Evolutionary conservation across 1,284 basidiomycete species (phyloP).

Genomic region (Dichomitus squalens): DNA sequence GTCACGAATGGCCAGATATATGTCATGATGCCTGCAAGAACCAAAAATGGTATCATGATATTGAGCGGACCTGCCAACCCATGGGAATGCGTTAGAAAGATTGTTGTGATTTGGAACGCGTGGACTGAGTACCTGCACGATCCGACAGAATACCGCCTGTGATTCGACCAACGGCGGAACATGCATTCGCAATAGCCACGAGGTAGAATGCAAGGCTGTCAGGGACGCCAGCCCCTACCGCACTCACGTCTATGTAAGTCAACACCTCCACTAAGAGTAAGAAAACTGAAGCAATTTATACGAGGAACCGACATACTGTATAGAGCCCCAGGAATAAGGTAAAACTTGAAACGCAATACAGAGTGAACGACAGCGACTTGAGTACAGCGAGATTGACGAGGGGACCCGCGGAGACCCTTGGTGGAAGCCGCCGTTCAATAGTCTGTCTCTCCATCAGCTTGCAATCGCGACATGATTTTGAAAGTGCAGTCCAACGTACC

Average conservation of each 20-base stretch:
- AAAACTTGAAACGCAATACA: constrained; percentile 47
- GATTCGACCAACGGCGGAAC: constrained; percentile 46
- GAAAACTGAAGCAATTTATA: neutral
- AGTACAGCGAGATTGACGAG: constrained; percentile 53
- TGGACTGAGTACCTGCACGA: constrained; percentile 33
- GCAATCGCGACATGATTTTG: neutral
- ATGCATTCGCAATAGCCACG: constrained; percentile 48
- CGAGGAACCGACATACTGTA: constrained; percentile 36
- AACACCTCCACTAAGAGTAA: constrained; percentile 37
- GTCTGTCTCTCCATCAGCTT: constrained; percentile 35
- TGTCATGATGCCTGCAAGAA: constrained; percentile 51
- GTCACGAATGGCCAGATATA: constrained; percentile 60
- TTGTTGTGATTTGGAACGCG: too few species aligned
- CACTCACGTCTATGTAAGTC: constrained; percentile 51
- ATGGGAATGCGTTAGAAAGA: neutral
- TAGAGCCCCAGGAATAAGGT: constrained; percentile 61
- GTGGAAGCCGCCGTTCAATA: constrained; percentile 52
- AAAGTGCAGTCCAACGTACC: constrained; percentile 8
- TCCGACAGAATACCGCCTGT: constrained; percentile 43
- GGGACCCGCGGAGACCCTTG: constrained; percentile 48
- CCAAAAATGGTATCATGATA: constrained; percentile 56
- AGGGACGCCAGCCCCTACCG: constrained; percentile 39
- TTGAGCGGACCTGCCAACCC: constrained; percentile 49
- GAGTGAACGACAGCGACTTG: constrained; percentile 44
- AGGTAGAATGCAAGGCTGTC: constrained; percentile 46